phyloP scores from a whole-genome alignment of 768 basidiomycete genomes.

The Cystobasidium tubakii region DNA sequence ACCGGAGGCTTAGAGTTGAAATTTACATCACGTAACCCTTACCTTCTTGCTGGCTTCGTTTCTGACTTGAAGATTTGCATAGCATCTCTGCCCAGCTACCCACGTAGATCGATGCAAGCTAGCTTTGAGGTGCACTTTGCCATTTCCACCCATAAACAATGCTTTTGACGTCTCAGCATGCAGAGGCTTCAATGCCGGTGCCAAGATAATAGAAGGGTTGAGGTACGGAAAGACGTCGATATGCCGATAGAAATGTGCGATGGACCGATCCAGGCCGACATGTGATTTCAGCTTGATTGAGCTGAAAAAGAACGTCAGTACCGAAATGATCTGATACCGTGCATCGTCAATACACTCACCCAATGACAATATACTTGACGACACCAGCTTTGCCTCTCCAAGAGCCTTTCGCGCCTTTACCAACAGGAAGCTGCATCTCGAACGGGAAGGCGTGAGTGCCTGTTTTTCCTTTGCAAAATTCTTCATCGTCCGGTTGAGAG shows the following conservation, averaged over 20 bases:
- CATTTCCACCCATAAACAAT: conserved; percentile 61
- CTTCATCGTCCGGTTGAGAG: conserved; percentile 55
- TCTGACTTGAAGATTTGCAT: conserved; percentile 40
- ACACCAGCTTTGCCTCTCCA: conserved; percentile 59
- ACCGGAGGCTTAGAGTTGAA: too few species aligned
- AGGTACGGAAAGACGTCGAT: conserved; percentile 74
- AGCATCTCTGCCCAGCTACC: conserved; percentile 69
- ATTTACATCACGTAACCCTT: neutral
- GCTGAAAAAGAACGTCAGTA: conserved; percentile 51
- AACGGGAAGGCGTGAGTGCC: conserved; percentile 71
- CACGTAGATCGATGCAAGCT: conserved; percentile 66
- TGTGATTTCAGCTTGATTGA: conserved; percentile 70
- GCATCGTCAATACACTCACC: conserved; percentile 53
- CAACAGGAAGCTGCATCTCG: conserved; percentile 61
- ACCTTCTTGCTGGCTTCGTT: conserved; percentile 42
- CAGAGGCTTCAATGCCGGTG: conserved; percentile 59
- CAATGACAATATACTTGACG: conserved; percentile 73
- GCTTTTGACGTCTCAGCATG: conserved; percentile 57
- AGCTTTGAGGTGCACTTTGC: conserved; percentile 63
- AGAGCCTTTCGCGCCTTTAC: conserved; percentile 58
- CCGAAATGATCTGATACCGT: too few species aligned
- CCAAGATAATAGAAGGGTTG: conserved; percentile 59
- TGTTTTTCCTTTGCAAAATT: conserved; percentile 60
- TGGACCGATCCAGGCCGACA: conserved; percentile 59
- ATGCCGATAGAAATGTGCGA: conserved; percentile 82